These are phyloP conservation scores for Ogataea henricii DNA, from an alignment of 805 yeast species.

Conservation along the genomic window DNA sequence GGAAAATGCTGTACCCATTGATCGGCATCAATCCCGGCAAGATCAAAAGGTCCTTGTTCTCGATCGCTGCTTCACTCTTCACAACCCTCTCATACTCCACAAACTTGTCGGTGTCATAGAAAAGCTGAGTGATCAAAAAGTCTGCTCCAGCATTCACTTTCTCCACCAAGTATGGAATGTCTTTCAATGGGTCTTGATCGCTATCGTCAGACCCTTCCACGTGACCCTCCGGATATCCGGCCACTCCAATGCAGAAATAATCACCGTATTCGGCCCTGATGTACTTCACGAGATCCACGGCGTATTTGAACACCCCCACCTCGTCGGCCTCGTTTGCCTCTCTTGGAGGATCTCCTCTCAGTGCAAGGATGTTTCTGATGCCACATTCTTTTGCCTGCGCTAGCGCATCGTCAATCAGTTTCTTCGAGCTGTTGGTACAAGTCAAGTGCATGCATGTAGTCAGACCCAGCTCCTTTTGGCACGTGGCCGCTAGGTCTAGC, in stretches of 20 bases:
- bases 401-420: conserved; percentile 78
- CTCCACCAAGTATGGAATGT: conserved; percentile 77
- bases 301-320: conserved; percentile 63
- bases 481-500: conserved; percentile 74
- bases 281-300: conserved; percentile 84
- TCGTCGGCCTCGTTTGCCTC: conserved; percentile 53
- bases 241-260: conserved; percentile 92
- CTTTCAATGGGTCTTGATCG: conserved; percentile 65
- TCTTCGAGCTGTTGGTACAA: conserved; percentile 86
- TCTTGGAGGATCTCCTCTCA: conserved; percentile 95
- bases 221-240: conserved; percentile 98
- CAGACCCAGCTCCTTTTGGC: conserved; percentile 73
- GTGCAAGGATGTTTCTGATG: conserved; percentile 83
- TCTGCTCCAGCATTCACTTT: conserved; percentile 95
- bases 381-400: conserved; percentile 72
- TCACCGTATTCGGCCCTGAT: conserved; percentile 72
- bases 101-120: conserved; percentile 83
- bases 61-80: conserved; percentile 41
- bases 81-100: conserved; percentile 60
- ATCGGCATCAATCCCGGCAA: conserved; percentile 93
- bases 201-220: conserved; percentile 77
- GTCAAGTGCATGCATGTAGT: conserved; percentile 94
- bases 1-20: conserved; percentile 77
- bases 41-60: conserved; percentile 48
- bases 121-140: conserved; percentile 87